Evolutionary conservation across 805 yeast genomes (phyloP).

Genomic region (Yueomyces sp.): DNA sequence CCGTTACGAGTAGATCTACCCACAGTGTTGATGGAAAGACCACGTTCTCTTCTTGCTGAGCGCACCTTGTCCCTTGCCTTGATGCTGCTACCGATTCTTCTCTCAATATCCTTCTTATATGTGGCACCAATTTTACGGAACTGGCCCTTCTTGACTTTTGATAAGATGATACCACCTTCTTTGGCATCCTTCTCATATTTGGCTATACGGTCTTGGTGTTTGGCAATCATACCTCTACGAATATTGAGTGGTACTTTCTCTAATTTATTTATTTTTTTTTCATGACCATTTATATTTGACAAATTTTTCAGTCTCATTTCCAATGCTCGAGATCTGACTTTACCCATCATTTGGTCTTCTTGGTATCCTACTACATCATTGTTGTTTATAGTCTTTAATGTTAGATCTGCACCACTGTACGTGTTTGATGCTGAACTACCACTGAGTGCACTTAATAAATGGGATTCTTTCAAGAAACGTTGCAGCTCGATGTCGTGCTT

Average conservation of each 20-base stretch:
- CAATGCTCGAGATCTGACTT: constrained; percentile 51
- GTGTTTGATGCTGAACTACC: constrained; percentile 9
- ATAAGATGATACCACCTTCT: constrained; percentile 82
- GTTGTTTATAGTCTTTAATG: constrained; percentile 37
- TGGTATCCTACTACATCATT: constrained; percentile 24
- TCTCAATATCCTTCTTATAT: constrained; percentile 24
- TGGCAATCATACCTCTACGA: constrained; percentile 69
- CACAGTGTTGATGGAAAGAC: constrained; percentile 60
- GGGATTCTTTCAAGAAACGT: constrained; percentile 57
- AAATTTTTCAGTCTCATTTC: constrained; percentile 41
- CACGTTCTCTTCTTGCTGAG: constrained; percentile 47
- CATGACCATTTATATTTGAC: constrained; percentile 33
- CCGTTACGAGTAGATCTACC: constrained; percentile 77
- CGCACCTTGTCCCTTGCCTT: constrained; percentile 34
- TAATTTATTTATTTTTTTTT: constrained; percentile 25
- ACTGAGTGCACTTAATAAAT: constrained; percentile 35
- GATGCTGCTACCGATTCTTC: constrained; percentile 34
- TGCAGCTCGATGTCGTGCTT: constrained; percentile 64
- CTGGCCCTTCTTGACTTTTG: constrained; percentile 56
- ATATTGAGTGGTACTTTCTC: constrained; percentile 83
- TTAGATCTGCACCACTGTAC: constrained; percentile 52
- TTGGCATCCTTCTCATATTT: constrained; percentile 64
- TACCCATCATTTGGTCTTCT: constrained; percentile 49
- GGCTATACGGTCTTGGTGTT: constrained; percentile 37
- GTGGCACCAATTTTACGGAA: constrained; percentile 43